Evolutionary conservation across 345 rosid genomes (phyloP).

Genomic region (Barbarea vulgaris): DNA sequence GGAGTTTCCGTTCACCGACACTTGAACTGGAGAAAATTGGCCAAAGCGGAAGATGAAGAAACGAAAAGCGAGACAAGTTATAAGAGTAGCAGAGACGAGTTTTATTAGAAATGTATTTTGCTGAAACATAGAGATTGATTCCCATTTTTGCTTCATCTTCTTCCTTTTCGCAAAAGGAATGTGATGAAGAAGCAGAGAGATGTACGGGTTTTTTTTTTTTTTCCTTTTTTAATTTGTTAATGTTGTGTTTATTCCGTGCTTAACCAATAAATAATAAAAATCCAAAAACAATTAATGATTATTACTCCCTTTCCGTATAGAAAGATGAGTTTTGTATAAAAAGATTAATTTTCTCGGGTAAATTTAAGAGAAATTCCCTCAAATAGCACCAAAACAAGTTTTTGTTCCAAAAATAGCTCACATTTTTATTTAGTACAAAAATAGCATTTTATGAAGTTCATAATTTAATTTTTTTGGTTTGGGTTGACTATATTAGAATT

Average conservation of each 20-base stretch:
- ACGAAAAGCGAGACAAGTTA: conserved; percentile 62
- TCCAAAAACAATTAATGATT: background rate
- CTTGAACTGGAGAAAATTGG: conserved; percentile 27
- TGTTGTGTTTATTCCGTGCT: background rate
- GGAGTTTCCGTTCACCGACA: conserved; percentile 29
- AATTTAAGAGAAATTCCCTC: too few species aligned
- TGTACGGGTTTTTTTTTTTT: background rate
- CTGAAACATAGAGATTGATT: conserved; percentile 43
- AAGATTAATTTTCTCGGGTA: too few species aligned
- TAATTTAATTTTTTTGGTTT: too few species aligned
- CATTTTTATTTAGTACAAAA: too few species aligned
- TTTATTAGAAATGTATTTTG: conserved; percentile 54
- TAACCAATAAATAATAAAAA: background rate
- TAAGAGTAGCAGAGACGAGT: conserved; percentile 53
- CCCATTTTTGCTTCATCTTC: conserved; percentile 62
- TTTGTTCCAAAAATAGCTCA: too few species aligned
- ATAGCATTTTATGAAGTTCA: too few species aligned
- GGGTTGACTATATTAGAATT: too few species aligned
- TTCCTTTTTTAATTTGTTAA: background rate
- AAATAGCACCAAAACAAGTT: too few species aligned
- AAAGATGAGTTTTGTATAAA: too few species aligned
- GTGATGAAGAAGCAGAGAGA: background rate
- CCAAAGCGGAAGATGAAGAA: conserved; percentile 43
- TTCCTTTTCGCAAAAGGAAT: conserved; percentile 10
- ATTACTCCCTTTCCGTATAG: too few species aligned